A percentile compares a stretch with the other conserved stretches of the same genome.
These are phyloP conservation scores for Ganoderma meredithae DNA, from an alignment of 1,284 basidiomycete species.

Conservation along the genomic window DNA sequence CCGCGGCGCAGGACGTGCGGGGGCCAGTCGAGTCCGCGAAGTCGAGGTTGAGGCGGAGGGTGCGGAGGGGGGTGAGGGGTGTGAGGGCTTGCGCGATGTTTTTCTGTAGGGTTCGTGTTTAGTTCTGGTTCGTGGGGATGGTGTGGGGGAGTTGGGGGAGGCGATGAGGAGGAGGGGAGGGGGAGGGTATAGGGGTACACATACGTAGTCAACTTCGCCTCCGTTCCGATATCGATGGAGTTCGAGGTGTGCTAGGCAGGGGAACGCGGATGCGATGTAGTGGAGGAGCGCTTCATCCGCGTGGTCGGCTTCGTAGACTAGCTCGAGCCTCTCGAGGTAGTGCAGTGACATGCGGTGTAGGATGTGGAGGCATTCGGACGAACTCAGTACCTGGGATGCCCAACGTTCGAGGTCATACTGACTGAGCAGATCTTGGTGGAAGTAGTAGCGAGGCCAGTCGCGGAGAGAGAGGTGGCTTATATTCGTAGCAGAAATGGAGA, in stretches of 20 bases:
- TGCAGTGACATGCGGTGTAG: constrained; percentile 14
- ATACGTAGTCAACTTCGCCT: constrained; percentile 12
- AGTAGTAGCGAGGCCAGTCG: constrained; percentile 23
- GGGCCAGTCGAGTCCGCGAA: constrained; percentile 17
- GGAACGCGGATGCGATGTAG: constrained; percentile 13
- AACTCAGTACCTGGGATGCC: constrained; percentile 12
- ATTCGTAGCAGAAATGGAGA: constrained; percentile 7
- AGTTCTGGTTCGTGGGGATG: neutral
- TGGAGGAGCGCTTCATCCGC: constrained; percentile 21
- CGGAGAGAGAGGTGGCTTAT: constrained; percentile 17
- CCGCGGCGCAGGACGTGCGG: constrained; percentile 1
- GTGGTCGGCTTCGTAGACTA: constrained; percentile 16
- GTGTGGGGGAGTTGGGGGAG: neutral
- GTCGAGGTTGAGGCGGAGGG: constrained; percentile 14
- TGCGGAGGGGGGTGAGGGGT: constrained; percentile 1
- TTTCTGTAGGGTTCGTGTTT: neutral
- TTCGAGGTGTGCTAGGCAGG: constrained; percentile 17
- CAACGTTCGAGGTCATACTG: constrained; percentile 5
- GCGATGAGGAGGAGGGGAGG: too few relatives aligned
- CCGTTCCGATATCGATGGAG: constrained; percentile 16
- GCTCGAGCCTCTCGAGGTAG: constrained; percentile 14
- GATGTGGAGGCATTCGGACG: constrained; percentile 20
- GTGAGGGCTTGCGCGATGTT: constrained; percentile 4
- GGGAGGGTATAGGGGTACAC: neutral
- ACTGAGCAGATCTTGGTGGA: constrained; percentile 6